Conservation (phyloP, 2,329 filamentous ascomycete species). For the Fusarium napiforme region DNA sequence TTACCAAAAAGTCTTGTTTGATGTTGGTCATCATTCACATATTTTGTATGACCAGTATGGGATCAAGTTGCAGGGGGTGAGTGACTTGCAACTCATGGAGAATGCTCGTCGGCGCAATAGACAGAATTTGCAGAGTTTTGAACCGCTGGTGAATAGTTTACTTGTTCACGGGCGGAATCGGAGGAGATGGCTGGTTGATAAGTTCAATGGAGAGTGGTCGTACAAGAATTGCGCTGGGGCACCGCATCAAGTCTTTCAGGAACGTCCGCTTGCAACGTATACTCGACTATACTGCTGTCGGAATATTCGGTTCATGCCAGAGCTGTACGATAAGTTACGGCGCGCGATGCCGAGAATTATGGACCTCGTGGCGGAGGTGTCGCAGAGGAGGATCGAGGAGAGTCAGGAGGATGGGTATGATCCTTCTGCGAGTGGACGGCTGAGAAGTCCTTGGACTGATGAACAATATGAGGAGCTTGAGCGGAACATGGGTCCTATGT, state of each 20-base stretch:
- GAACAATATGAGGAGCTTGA: neutral
- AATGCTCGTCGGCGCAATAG: neutral
- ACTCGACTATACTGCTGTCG: neutral
- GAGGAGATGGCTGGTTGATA: neutral
- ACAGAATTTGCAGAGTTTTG: rapidly evolving
- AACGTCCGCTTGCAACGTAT: rapidly evolving
- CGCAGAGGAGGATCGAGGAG: neutral
- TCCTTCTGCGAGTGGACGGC: neutral
- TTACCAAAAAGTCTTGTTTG: neutral
- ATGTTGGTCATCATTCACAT: rapidly evolving
- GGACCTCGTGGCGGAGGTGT: neutral
- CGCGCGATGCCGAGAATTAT: neutral
- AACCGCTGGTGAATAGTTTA: rapidly evolving
- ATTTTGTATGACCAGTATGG: neutral
- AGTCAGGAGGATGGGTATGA: neutral
- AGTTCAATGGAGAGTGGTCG: neutral
- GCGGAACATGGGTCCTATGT: no score
- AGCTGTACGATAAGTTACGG: neutral
- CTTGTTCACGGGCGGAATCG: neutral
- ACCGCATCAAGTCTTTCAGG: rapidly evolving
- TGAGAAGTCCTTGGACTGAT: neutral
- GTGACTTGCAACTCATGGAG: neutral
- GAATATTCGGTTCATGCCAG: neutral
- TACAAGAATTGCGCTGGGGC: neutral
- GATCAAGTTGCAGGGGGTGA: neutral